These are phyloP conservation scores for Neofusicoccum ribis DNA, from an alignment of 2,329 filamentous ascomycete species.

Conservation along the genomic window DNA sequence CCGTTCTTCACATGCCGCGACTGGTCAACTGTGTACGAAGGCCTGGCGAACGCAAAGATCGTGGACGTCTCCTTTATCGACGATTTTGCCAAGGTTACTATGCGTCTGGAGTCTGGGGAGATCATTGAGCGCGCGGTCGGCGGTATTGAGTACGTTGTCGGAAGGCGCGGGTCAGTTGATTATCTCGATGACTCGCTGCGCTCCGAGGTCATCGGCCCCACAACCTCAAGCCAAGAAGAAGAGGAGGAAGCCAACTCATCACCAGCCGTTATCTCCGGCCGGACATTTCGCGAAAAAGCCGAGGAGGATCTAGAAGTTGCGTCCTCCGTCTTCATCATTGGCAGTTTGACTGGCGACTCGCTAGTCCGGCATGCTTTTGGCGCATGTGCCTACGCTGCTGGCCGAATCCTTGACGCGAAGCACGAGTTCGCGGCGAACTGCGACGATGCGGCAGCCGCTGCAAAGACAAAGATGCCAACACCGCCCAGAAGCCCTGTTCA, in stretches of 20 bases:
- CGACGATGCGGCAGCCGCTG: conserved; percentile 23
- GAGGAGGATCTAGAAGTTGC: conserved; percentile 56
- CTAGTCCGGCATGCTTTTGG: conserved; percentile 61
- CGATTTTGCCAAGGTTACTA: conserved; percentile 38
- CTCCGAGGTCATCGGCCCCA: conserved; percentile 46
- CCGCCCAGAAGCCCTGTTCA: conserved; percentile 13
- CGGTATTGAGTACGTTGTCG: conserved; percentile 57
- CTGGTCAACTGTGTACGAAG: conserved; percentile 56
- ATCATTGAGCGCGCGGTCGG: conserved; percentile 48
- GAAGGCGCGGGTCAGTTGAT: conserved; percentile 55
- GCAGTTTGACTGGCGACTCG: conserved; percentile 62
- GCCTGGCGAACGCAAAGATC: conserved; percentile 55
- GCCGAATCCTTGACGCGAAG: conserved; percentile 46
- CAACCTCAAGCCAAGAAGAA: neutral
- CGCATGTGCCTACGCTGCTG: conserved; percentile 58
- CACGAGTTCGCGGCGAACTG: conserved; percentile 27
- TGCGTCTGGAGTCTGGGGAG: conserved; percentile 46
- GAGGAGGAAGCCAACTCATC: conserved; percentile 20
- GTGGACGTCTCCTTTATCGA: conserved; percentile 33
- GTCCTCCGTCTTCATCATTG: conserved; percentile 55
- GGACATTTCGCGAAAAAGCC: conserved; percentile 55
- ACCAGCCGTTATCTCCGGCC: conserved; percentile 47
- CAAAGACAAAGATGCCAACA: conserved; percentile 12
- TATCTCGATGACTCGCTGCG: conserved; percentile 52
- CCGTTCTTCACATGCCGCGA: conserved; percentile 50